Evolutionary conservation across 805 yeast species (phyloP), one percentile per base, ranked within the genome.

Genomic region (Suhomyces xylopsoci): DNA sequence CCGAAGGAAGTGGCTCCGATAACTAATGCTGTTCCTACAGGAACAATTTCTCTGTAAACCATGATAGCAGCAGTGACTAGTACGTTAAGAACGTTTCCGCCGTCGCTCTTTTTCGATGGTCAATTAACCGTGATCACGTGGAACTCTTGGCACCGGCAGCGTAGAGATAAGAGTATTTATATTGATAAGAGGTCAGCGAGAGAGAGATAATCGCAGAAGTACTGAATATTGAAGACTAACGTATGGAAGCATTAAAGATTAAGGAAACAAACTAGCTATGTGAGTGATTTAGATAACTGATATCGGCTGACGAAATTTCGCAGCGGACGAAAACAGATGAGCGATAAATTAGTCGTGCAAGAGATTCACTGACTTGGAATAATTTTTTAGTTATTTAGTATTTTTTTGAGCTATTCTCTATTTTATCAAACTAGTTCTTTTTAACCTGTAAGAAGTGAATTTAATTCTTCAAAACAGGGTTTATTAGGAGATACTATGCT

Each of bases 1-100:
- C 87, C 80, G 70, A 92, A 93, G 26, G 91, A 84, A 17, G 88
- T 74, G 30, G 94, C 77, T n/a, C 73, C 70, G 47, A 76, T 58
- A 54, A 77, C 71, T 49, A 79, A 61, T 3, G 62, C 69, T 7
- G 74, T 69, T 15, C 80, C 82, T 41, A 78, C 62, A 12, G 83
- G 82, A 22, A 74, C 70, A 8, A 79, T 50, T 48, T 77, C 82
- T 57, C 71, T 68, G 60, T 80, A 79, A 41, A 66, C 66, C 58
- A 57, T 55, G 36, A 24, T 38, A 17, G 22, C n/a, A 36, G 20
- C 14, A 7, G 6, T 38, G 42, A 15, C 24, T 17, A 36, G 41
- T 15, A 26, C 0, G 42, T 17, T 8, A 32, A 32, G 42, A 38
- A 17, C 14, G 42, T 17, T 38, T 19, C 42, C 24, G 24, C 22